These are phyloP conservation scores for Eremothecium sinecaudum DNA, from an alignment of 1,139 yeast species.

Conservation along the genomic window DNA sequence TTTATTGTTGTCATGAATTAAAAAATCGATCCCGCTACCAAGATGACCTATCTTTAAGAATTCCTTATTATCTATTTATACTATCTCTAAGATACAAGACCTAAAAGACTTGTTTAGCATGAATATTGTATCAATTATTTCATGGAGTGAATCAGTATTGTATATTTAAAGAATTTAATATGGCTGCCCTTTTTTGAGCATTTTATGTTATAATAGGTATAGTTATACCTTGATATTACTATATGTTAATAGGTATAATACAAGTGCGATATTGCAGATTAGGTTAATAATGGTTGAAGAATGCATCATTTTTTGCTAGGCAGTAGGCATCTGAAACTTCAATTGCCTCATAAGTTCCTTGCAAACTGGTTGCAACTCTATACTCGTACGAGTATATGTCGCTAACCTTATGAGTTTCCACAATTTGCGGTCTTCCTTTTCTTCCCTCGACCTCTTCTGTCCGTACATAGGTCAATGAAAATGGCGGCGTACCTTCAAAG, in stretches of 20 bases:
- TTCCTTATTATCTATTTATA: too few relatives aligned
- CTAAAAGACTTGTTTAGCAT: too few relatives aligned
- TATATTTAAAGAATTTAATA: background rate
- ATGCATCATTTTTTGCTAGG: conserved; percentile 36
- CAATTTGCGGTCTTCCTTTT: conserved; percentile 39
- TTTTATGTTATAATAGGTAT: background rate
- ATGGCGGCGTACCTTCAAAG: conserved; percentile 66
- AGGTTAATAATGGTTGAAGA: conserved; percentile 15
- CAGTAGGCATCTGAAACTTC: conserved; percentile 80
- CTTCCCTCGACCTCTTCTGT: conserved; percentile 35
- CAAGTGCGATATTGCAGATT: background rate
- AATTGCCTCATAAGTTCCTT: conserved; percentile 90
- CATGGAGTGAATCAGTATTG: too few relatives aligned
- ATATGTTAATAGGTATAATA: conserved; percentile 1
- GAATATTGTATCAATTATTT: too few relatives aligned
- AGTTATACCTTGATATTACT: background rate
- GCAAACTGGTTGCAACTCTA: conserved; percentile 66
- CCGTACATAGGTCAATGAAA: conserved; percentile 46
- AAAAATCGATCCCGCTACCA: too few relatives aligned
- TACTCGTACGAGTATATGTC: conserved; percentile 63
- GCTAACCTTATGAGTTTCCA: conserved; percentile 68
- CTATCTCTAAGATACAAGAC: too few relatives aligned
- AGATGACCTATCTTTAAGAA: too few relatives aligned
- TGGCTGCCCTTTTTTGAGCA: too few relatives aligned
- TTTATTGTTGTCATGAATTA: too few relatives aligned